phyloP scores from a whole-genome alignment of 2,329 filamentous ascomycete genomes.

The Colletotrichum sp. region DNA sequence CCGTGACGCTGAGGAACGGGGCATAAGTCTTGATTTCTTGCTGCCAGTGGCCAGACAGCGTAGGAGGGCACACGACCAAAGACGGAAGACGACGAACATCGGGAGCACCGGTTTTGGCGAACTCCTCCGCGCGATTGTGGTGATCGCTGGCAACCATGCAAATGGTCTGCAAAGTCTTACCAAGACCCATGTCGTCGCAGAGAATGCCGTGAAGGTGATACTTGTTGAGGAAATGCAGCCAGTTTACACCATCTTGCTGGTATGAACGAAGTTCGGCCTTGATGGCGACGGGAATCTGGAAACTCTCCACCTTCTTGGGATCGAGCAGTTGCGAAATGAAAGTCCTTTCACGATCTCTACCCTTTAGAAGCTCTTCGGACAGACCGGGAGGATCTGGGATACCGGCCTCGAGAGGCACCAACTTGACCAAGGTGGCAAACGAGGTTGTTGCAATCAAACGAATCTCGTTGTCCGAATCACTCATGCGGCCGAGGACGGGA shows the following conservation, averaged over 20 bases:
- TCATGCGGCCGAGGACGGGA: slow-evolving; percentile 96
- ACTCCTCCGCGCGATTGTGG: slow-evolving; percentile 90
- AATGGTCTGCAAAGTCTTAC: slow-evolving; percentile 95
- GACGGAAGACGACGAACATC: slow-evolving; percentile 85
- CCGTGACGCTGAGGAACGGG: slow-evolving; percentile 86
- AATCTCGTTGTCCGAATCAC: slow-evolving; percentile 95
- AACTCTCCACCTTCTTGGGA: slow-evolving; percentile 94
- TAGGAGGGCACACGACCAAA: slow-evolving; percentile 94
- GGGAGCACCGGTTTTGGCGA: slow-evolving; percentile 76
- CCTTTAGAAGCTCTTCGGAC: slow-evolving; percentile 85
- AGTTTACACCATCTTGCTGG: slow-evolving; percentile 98
- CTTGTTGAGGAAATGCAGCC: slow-evolving; percentile 96
- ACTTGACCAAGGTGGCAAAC: slow-evolving; percentile 94
- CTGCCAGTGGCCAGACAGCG: slow-evolving; percentile 97
- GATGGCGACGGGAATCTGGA: slow-evolving; percentile 93
- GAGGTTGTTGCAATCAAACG: slow-evolving; percentile 94
- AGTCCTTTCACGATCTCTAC: slow-evolving; percentile 90
- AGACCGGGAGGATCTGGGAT: slow-evolving; percentile 96
- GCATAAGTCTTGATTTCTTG: slow-evolving; percentile 97
- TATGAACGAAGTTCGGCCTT: slow-evolving; percentile 96
- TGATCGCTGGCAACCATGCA: slow-evolving; percentile 99
- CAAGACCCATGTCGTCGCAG: slow-evolving; percentile 98
- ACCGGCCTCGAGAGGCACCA: slow-evolving; percentile 94
- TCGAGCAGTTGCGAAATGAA: slow-evolving; percentile 97
- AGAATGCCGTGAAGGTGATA: slow-evolving; percentile 98